Evolutionary conservation across 75 land plant genomes (phyloP).

Genomic region (Sequoia sempervirens): DNA sequence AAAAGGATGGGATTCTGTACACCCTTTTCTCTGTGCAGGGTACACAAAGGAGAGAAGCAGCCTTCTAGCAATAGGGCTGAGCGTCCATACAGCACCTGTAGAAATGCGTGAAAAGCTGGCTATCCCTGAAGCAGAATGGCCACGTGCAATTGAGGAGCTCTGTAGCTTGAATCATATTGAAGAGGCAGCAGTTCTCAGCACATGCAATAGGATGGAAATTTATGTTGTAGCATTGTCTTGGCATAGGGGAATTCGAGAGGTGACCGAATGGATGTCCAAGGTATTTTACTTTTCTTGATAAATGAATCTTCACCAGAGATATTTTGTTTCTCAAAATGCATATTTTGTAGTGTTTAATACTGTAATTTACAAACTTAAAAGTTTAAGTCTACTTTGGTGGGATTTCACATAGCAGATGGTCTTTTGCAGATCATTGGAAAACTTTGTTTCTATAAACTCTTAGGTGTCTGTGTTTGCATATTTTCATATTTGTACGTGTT

Average conservation of each 20-base stretch:
- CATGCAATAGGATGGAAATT: constrained; percentile 88
- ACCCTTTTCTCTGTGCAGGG: constrained; percentile 32
- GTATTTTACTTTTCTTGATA: constrained; percentile 18
- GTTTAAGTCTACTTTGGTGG: not conserved
- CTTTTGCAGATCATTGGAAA: not conserved
- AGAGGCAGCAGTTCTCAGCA: constrained; percentile 90
- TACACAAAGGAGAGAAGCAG: constrained; percentile 85
- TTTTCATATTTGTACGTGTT: not conserved
- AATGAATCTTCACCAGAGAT: not conserved
- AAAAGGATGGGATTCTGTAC: not conserved
- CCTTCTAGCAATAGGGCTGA: constrained; percentile 78
- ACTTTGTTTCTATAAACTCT: not conserved
- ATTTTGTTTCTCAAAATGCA: not conserved
- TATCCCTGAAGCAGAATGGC: constrained; percentile 93
- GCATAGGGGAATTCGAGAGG: constrained; percentile 84
- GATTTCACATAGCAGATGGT: not conserved
- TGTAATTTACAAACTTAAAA: not conserved
- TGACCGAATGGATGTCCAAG: constrained; percentile 96
- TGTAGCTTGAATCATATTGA: constrained; percentile 75
- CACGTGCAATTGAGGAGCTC: constrained; percentile 82
- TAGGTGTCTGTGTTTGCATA: not conserved
- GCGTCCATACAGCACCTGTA: constrained; percentile 79
- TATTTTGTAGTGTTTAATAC: not conserved
- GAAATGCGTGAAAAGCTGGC: constrained; percentile 92
- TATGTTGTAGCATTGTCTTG: constrained; percentile 86